A percentile compares a stretch with the other conserved stretches of the same genome.
Conservation (phyloP, 163 green algal genomes). For the Scenedesmus sp. region DNA sequence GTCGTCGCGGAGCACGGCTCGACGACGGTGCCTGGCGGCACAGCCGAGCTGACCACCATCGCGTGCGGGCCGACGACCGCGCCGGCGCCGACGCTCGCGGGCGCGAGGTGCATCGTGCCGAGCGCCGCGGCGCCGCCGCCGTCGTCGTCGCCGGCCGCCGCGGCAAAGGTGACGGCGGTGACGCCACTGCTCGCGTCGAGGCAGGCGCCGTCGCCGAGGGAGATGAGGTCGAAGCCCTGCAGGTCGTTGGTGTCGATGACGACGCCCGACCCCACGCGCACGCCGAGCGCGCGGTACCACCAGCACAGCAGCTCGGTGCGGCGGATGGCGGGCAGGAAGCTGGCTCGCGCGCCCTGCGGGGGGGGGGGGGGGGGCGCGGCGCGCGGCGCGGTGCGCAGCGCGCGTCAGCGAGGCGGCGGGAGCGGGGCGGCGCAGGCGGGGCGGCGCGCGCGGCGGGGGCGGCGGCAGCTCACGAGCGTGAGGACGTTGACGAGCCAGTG, state of each 20-base stretch:
- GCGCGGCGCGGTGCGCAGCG: too few species aligned
- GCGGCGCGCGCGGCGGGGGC: too few species aligned
- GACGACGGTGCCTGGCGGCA: background rate
- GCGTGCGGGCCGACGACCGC: background rate
- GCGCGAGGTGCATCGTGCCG: background rate
- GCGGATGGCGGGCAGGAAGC: background rate
- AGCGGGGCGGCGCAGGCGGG: background rate
- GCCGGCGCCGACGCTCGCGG: background rate
- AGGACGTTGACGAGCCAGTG: background rate
- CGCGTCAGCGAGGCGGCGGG: background rate
- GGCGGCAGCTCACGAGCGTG: too few species aligned
- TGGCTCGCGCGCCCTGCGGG: background rate
- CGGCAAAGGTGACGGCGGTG: background rate
- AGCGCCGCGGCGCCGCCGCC: too few species aligned
- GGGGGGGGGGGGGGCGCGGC: too few species aligned
- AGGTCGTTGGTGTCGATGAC: background rate
- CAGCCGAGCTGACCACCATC: background rate
- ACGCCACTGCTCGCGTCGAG: background rate
- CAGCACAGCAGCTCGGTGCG: background rate
- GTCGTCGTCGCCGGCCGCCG: background rate
- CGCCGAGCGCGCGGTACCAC: background rate
- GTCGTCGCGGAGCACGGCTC: background rate
- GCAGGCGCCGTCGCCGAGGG: background rate
- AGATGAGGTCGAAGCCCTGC: background rate
- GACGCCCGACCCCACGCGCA: background rate